Conservation (phyloP, 2,329 filamentous ascomycete genomes). For the Albophoma yamanashiensis region DNA sequence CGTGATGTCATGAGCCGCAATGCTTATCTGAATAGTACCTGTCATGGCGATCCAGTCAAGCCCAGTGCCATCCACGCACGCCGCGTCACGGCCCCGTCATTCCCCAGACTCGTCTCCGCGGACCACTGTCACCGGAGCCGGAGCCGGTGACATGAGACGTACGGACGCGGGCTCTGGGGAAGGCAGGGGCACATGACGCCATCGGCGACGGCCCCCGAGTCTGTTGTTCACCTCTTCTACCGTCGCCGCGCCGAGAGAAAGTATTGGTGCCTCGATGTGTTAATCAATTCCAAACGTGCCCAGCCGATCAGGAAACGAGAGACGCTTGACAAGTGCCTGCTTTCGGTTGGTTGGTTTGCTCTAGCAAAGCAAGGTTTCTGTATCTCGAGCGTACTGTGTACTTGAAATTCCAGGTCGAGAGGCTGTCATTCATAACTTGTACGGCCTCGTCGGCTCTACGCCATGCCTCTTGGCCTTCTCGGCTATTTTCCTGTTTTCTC, state of each 20-base stretch:
- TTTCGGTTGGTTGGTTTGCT: background rate
- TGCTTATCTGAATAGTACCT: background rate
- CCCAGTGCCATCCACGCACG: background rate
- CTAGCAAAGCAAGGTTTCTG: background rate
- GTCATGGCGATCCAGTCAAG: background rate
- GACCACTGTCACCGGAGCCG: background rate
- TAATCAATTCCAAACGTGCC: background rate
- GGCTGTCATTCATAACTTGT: conserved; percentile 21
- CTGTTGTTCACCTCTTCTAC: background rate
- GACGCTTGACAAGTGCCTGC: background rate
- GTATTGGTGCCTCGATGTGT: background rate
- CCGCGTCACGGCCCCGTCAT: background rate
- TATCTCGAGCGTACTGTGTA: background rate
- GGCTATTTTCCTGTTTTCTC: conserved; percentile 28
- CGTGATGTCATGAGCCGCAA: background rate
- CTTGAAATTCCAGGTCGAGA: background rate
- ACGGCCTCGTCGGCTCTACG: conserved; percentile 25
- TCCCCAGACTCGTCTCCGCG: background rate
- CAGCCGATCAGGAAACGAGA: background rate
- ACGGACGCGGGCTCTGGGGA: background rate
- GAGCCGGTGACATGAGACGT: background rate
- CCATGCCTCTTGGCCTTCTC: conserved; percentile 18
- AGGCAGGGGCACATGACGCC: background rate
- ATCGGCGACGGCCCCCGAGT: background rate
- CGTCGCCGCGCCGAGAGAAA: background rate